A percentile compares a stretch with the other conserved stretches of the same genome.
These are phyloP conservation scores for Zygotorulaspora mrakii DNA, from an alignment of 1,139 yeast genomes.

Conservation along the genomic window DNA sequence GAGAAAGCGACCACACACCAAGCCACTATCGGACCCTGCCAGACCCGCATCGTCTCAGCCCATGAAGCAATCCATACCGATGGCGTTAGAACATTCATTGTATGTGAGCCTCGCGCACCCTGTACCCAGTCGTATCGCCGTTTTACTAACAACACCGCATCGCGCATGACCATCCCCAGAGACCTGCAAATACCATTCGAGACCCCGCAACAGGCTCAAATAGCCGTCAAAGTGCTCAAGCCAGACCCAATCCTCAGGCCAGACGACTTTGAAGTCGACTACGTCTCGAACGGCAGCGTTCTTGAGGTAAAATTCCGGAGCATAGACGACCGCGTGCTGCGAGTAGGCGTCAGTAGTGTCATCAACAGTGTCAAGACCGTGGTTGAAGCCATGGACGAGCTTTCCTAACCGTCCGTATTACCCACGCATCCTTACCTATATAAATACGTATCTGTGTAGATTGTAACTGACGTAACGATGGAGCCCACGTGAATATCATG, in stretches of 20 bases:
- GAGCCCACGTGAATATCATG: background rate
- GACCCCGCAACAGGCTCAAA: constrained; percentile 53
- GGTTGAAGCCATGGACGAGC: constrained; percentile 66
- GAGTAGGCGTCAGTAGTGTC: constrained; percentile 68
- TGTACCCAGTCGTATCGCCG: background rate
- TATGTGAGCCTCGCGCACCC: constrained; percentile 6
- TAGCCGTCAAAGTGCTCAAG: constrained; percentile 54
- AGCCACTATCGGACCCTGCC: too few species aligned
- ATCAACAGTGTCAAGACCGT: constrained; percentile 65
- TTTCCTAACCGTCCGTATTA: constrained; percentile 36
- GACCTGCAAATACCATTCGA: constrained; percentile 60
- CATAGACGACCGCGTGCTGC: constrained; percentile 56
- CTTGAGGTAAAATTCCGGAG: constrained; percentile 50
- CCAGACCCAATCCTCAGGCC: constrained; percentile 81
- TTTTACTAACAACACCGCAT: too few species aligned
- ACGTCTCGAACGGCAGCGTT: constrained; percentile 32
- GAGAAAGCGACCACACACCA: too few species aligned
- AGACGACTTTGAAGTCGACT: constrained; percentile 50
- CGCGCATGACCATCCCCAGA: too few species aligned
- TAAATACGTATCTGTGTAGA: too few species aligned
- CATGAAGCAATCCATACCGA: background rate
- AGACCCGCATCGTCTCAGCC: background rate
- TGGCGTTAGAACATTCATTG: constrained; percentile 13
- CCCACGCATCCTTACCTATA: too few species aligned
- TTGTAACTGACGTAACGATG: too few species aligned